A percentile compares a stretch with the other conserved stretches of the same genome.
Conservation (phyloP, 1,284 basidiomycete species). For the Apiotrichum siamense region DNA sequence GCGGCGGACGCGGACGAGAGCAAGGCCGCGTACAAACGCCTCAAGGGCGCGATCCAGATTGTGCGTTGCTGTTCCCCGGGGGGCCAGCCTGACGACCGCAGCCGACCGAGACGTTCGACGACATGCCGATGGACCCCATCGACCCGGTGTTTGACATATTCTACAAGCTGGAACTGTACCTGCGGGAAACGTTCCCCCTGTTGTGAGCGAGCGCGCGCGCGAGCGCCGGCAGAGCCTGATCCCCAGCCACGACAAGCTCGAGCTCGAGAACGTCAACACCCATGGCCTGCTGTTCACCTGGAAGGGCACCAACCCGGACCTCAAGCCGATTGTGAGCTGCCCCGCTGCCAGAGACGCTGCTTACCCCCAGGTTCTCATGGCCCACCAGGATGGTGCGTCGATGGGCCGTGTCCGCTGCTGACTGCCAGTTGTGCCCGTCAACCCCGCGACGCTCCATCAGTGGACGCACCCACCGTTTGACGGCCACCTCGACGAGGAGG, state of each 20-base stretch:
- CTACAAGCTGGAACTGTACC: conserved; percentile 17
- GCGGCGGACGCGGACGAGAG: neutral
- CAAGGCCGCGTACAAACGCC: conserved; percentile 9
- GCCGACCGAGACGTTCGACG: conserved; percentile 14
- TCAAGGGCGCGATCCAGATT: conserved; percentile 9
- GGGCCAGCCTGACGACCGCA: neutral
- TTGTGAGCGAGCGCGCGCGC: conserved; percentile 20
- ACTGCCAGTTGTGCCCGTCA: conserved; percentile 55
- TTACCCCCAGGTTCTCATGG: conserved; percentile 47
- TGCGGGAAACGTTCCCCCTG: conserved; percentile 31
- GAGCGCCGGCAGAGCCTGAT: neutral
- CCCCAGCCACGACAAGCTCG: conserved; percentile 50
- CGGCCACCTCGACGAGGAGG: conserved; percentile 17
- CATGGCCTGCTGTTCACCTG: conserved; percentile 61
- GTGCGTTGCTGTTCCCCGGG: neutral
- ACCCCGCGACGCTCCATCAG: conserved; percentile 51
- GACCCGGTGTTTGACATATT: conserved; percentile 13
- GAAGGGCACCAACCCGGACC: conserved; percentile 52
- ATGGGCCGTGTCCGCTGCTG: conserved; percentile 14
- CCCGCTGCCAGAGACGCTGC: conserved; percentile 48
- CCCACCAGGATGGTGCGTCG: conserved; percentile 1
- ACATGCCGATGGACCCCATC: conserved; percentile 17
- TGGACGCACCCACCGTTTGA: conserved; percentile 27
- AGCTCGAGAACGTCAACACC: conserved; percentile 57
- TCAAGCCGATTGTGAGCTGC: conserved; percentile 58